Evolutionary conservation across 1,284 basidiomycete genomes (phyloP), one percentile per base, ranked within the genome.

Genomic region (Leccinum solheimii): DNA sequence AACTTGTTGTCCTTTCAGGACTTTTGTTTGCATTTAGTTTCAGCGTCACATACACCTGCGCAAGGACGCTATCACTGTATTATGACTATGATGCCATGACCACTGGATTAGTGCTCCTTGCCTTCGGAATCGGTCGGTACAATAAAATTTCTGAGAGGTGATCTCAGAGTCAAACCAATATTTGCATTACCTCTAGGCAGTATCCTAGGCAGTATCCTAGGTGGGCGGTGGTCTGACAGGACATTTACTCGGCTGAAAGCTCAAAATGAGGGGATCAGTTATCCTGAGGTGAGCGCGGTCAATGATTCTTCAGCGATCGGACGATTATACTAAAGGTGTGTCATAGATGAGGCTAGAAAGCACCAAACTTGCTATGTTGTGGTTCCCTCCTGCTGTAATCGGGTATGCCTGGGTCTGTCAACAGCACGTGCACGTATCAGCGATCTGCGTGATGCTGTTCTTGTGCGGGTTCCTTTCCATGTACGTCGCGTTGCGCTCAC

Each of bases 401-500:
- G 87, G 83, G 0, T 93, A 92, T 69, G 94, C 85, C 1, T 95
- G 94, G 94, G 81, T 88, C 7, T 86, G 85, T 55, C 76, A 92
- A 61, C 72, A 86, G 58, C 86, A 84, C 38, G 79, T 86, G 3
- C 82, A 91, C 69, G 78, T 94, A 49, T 82, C 86, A 5, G 87
- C 80, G 0, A 76, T 90, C 14, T 88, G 86, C 64, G 80, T 86
- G 2, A 81, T 86, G 71, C 77, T 91, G 2, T 90, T 91, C 73
- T 69, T 84, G 45, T 77, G 79, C 16, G 92, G 92, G 3, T 88
- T 94, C 69, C 82, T 86, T 62, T 80, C 85, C 3, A 85, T 92
- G 89, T 91, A 65, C 67, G 84, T 75, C 8, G 27, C 43, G 14
- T 75, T 7, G 27, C 49, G n/a, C 27, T 10, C 4, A n/a, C 30